Base-by-base conservation (phyloP, 108 stramenopile genomes). In the Pelagomonas calceolata region DNA sequence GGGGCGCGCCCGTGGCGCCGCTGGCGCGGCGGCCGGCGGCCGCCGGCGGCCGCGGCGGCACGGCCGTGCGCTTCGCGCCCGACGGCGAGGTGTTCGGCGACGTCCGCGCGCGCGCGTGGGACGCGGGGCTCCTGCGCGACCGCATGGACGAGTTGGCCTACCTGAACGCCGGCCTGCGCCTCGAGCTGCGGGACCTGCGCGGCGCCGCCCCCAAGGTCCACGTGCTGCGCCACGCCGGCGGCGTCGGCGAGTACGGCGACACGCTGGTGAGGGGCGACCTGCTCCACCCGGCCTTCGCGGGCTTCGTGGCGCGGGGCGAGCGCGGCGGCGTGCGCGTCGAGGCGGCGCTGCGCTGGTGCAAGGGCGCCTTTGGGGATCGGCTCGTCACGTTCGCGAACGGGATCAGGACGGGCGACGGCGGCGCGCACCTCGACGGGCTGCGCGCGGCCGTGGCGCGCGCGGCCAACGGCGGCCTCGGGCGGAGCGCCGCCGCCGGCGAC, bases 321-420 rank as follows among this genome's bases (percentile, higher is more conserved):
- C 75, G 76, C 66, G 76, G 85, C 66, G 77, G 76, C 32, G 90
- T 94, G 30, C 66, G 80, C 45, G 91, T 96, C 29, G 85, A 90
- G 67, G 86, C 83, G 26, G 93, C 92, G 34, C 72, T 96, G 39
- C 81, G 92, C 30, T 96, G 93, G 92, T 88, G 84, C 35, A 81
- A 83, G 51, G 92, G 94, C 75, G 87, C 85, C 81, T 96, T 93
- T 79, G 88, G 82, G 31, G 95, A 96, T 79, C 79, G 82, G 45
- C 87, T 94, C 34, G 76, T 94, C 44, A 88, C 90, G 26, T 96
- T 94, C 75, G 91, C 89, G 66, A 96, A 96, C 81, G 94, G 94
- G 70, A 91, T 92, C 68, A 87, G 94, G 37, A 96, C 95, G 35
- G 80, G 81, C 3, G 95, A 96, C 76, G 95, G 95, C 34, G 95